Percentiles rank a stretch among this genome's conserved stretches.
Conservation (phyloP, 352 stramenopile genomes). For the Pelagophyceae sp. region DNA sequence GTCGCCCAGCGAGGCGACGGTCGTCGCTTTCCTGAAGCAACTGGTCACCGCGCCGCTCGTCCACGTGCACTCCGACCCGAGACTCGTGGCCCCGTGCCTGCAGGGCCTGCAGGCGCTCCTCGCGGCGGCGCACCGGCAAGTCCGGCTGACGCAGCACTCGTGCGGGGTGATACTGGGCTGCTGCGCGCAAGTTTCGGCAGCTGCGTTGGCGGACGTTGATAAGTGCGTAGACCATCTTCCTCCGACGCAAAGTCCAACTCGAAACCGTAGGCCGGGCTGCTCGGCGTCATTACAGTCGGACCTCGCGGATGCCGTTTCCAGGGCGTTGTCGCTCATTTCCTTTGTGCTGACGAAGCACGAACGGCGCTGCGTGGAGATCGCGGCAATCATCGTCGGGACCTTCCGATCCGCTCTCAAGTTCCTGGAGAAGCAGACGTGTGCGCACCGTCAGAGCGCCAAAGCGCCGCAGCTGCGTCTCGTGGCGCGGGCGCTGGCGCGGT, state of each 20-base stretch:
- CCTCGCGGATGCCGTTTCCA: not conserved
- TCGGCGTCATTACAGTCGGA: not conserved
- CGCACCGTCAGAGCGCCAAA: no score
- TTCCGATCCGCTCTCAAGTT: not conserved
- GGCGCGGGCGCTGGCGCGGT: not conserved
- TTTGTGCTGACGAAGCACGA: not conserved
- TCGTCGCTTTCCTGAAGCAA: no score
- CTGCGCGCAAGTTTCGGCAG: not conserved
- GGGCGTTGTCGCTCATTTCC: not conserved
- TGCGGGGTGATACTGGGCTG: not conserved
- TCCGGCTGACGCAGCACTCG: not conserved
- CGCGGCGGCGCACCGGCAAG: not conserved
- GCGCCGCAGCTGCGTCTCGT: no score
- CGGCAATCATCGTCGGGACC: not conserved
- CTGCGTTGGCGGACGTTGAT: no score
- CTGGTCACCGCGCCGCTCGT: no score
- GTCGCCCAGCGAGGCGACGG: no score
- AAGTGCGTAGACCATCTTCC: no score
- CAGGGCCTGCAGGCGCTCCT: not conserved
- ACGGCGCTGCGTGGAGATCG: not conserved
- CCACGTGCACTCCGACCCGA: no score
- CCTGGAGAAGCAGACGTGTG: no score
- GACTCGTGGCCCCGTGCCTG: not conserved
- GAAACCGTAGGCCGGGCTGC: no score
- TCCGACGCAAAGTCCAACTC: not conserved